Base-by-base conservation (phyloP, 208 protist genomes). In the Trypanosomatidae sp. region DNA sequence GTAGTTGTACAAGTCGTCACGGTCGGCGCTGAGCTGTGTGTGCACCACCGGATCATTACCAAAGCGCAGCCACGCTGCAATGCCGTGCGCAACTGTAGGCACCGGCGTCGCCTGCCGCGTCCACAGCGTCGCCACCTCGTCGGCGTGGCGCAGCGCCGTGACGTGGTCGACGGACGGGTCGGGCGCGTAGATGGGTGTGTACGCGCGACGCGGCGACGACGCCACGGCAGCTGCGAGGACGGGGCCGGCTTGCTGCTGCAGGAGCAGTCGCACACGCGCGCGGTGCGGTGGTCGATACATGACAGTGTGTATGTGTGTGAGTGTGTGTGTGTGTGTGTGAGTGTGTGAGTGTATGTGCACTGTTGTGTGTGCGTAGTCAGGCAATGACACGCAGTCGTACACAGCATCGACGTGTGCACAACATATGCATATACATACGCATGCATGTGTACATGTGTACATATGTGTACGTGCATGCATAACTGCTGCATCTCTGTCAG, bases 21-120 rank as follows among this genome's bases (percentile, higher is more conserved):
- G n/a, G n/a, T n/a, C n/a, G n/a, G n/a, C n/a, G n/a, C n/a, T n/a
- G n/a, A n/a, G n/a, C n/a, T n/a, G n/a, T n/a, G 70, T 73, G 53
- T 87, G 73, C 22, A 87, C 54, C n/a, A 92, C 78, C 2, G 83
- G 83, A 43, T 92, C 78, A 41, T 92, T 92, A 18, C 83, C 78
- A 40, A 87, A 87, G n/a, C 83, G 78, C 26, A 92, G 67, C 79
- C 78, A 88, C 43, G 66, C 44, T 38, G 63, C 57, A 6, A 85
- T 33, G 0, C 61, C 83, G 6, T 50, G 62, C 4, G 33, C 13
- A 2, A 82, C 39, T 24, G 53, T 55, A 19, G 67, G 53, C 15
- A 85, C 70, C 2, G 71, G 68, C 5, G 62, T 53, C 39, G 45
- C 32, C 18, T 58, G 33, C 2, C 25, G 24, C 10, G 41, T 40